These are phyloP conservation scores for Ambrosia hybrid DNA, from an alignment of 140 eudicot species.

Conservation along the genomic window DNA sequence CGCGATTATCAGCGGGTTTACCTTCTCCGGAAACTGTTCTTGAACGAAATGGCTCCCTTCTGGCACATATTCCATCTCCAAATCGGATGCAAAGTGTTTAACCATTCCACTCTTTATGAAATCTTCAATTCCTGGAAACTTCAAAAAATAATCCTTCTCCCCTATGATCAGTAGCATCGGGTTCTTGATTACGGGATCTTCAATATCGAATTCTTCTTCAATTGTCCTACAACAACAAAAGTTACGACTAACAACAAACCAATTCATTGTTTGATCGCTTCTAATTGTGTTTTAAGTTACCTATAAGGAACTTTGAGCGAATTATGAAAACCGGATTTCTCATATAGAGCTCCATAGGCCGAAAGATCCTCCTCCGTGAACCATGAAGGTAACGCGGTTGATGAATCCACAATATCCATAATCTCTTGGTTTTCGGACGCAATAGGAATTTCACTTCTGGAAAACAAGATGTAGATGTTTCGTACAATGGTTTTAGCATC, in stretches of 20 bases:
- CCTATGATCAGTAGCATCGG: conserved; percentile 59
- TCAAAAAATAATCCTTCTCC: conserved; percentile 54
- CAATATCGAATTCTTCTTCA: conserved; percentile 30
- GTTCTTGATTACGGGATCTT: conserved; percentile 47
- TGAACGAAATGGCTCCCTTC: conserved; percentile 75
- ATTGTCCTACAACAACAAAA: conserved; percentile 33
- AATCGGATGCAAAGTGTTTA: conserved; percentile 41
- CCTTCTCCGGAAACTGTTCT: conserved; percentile 63
- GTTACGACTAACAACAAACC: background rate
- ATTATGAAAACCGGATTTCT: conserved; percentile 61
- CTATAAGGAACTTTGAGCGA: conserved; percentile 29
- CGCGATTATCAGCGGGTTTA: conserved; percentile 49
- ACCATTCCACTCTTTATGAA: conserved; percentile 49
- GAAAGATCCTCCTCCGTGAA: conserved; percentile 67
- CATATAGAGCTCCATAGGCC: conserved; percentile 48
- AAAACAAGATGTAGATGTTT: conserved; percentile 62
- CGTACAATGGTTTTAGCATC: conserved; percentile 57
- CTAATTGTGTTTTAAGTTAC: background rate
- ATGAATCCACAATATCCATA: conserved; percentile 60
- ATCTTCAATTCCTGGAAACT: conserved; percentile 67
- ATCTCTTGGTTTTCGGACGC: conserved; percentile 60
- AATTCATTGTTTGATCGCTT: background rate
- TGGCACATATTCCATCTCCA: conserved; percentile 51
- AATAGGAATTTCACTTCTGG: conserved; percentile 51
- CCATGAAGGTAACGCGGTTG: conserved; percentile 62